These are phyloP conservation scores for Puccinia novopanici DNA, from an alignment of 1,284 basidiomycete genomes.

Conservation along the genomic window DNA sequence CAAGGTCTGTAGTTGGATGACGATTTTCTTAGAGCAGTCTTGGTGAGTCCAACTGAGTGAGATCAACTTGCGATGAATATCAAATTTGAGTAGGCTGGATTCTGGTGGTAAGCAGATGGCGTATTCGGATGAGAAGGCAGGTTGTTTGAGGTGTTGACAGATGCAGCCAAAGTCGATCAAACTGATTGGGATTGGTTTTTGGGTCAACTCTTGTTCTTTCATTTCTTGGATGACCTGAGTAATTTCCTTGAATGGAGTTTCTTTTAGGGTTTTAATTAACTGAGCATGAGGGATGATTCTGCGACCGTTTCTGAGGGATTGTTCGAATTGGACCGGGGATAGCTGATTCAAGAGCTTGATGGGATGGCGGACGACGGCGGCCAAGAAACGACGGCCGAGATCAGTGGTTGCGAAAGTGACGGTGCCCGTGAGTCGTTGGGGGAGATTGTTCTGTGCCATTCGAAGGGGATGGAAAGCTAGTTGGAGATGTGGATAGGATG, in stretches of 20 bases:
- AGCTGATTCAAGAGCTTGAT: constrained; percentile 8
- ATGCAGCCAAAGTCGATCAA: constrained; percentile 25
- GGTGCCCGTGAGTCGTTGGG: not conserved
- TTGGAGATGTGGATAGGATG: not conserved
- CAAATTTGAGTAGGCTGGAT: constrained; percentile 9
- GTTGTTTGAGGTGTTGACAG: constrained; percentile 16
- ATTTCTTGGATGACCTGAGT: constrained; percentile 15
- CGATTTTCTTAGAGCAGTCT: constrained; percentile 5
- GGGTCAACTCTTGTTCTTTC: constrained; percentile 8
- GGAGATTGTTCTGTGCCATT: not conserved
- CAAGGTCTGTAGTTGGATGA: not conserved
- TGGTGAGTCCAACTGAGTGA: not conserved
- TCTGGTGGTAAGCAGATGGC: constrained; percentile 4
- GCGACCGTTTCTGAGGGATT: not conserved
- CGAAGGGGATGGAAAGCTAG: not conserved
- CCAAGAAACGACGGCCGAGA: constrained; percentile 11
- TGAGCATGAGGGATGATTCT: constrained; percentile 13
- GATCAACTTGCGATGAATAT: constrained; percentile 1
- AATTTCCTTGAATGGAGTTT: constrained; percentile 9
- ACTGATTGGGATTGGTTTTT: constrained; percentile 12
- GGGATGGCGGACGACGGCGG: not conserved
- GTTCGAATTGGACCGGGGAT: constrained; percentile 16
- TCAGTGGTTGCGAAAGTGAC: constrained; percentile 3
- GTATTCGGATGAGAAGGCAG: constrained; percentile 25
- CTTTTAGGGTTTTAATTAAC: constrained; percentile 4